Evolutionary conservation across 208 protist species (phyloP).

Genomic region (Strigomonas culicis): DNA sequence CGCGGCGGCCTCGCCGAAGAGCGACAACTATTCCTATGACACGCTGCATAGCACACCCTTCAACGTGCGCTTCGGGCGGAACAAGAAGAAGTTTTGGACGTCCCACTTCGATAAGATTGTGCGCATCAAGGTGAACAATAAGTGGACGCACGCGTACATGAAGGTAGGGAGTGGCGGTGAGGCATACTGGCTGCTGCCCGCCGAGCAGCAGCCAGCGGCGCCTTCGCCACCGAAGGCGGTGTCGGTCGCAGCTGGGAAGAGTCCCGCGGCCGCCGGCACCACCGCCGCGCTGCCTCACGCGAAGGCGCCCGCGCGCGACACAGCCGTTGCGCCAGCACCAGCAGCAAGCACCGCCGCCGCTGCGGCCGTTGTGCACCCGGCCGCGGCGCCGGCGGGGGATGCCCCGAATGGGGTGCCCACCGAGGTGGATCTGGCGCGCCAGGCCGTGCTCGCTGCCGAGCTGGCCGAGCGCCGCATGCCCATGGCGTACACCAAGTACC

Average conservation of each 20-base stretch:
- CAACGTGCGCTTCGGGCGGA: constrained; percentile 96
- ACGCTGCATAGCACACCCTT: constrained; percentile 93
- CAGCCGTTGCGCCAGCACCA: no score
- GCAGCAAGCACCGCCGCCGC: no score
- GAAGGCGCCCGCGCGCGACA: no score
- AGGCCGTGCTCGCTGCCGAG: background rate
- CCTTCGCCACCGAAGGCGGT: no score
- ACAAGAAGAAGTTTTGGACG: constrained; percentile 81
- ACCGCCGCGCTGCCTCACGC: no score
- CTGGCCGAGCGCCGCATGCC: no score
- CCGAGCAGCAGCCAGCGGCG: background rate
- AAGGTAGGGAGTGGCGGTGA: constrained; percentile 94
- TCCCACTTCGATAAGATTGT: constrained; percentile 86
- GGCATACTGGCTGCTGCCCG: constrained; percentile 89
- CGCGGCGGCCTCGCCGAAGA: no score
- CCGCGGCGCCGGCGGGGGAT: no score
- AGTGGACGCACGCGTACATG: constrained; percentile 89
- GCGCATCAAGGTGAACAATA: constrained; percentile 93
- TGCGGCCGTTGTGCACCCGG: no score
- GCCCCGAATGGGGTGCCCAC: background rate
- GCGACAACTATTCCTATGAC: constrained; percentile 26
- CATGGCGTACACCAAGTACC: no score
- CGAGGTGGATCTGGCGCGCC: background rate
- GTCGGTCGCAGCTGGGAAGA: no score
- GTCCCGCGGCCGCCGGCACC: no score